Percentiles rank a stretch among this genome's conserved stretches.
These are phyloP conservation scores for Proteromonas lacertae DNA, from an alignment of 352 stramenopile species.

Conservation along the genomic window DNA sequence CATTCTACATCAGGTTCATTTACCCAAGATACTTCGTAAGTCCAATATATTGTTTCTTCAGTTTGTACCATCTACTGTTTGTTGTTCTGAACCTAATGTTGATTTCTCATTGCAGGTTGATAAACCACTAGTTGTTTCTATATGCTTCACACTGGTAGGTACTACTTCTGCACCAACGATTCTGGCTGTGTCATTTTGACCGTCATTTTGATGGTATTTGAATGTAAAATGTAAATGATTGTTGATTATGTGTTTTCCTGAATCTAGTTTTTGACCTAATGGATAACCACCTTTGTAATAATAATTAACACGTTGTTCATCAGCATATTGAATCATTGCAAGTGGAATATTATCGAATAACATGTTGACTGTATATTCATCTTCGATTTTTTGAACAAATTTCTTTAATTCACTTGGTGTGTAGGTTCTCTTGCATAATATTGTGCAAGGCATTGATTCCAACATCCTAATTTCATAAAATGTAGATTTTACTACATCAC, in stretches of 20 bases:
- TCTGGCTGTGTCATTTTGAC: conserved; percentile 15
- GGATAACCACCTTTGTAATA: conserved; percentile 9
- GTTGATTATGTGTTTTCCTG: conserved; percentile 69
- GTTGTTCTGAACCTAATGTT: conserved; percentile 1
- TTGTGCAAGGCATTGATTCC: conserved; percentile 36
- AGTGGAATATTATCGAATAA: conserved; percentile 24
- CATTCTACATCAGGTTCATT: conserved; percentile 66
- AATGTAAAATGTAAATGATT: conserved; percentile 86
- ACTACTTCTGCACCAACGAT: conserved; percentile 81
- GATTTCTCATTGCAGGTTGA: too few relatives aligned
- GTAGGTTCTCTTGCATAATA: conserved; percentile 48
- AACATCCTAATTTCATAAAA: conserved; percentile 79
- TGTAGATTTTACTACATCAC: conserved; percentile 92
- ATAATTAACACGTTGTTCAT: conserved; percentile 22
- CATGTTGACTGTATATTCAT: conserved; percentile 70
- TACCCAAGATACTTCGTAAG: conserved; percentile 96
- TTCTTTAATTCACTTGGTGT: conserved; percentile 24
- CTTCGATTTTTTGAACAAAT: conserved; percentile 57
- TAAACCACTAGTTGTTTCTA: too few relatives aligned
- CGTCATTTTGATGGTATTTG: conserved; percentile 30
- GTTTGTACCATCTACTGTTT: conserved; percentile 7
- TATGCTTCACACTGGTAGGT: conserved; percentile 59
- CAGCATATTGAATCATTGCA: conserved; percentile 19
- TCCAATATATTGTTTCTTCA: conserved; percentile 26
- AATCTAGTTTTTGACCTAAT: conserved; percentile 8